Evolutionary conservation across 768 basidiomycete species (phyloP).

Genomic region (Melanogaster broomeanus): DNA sequence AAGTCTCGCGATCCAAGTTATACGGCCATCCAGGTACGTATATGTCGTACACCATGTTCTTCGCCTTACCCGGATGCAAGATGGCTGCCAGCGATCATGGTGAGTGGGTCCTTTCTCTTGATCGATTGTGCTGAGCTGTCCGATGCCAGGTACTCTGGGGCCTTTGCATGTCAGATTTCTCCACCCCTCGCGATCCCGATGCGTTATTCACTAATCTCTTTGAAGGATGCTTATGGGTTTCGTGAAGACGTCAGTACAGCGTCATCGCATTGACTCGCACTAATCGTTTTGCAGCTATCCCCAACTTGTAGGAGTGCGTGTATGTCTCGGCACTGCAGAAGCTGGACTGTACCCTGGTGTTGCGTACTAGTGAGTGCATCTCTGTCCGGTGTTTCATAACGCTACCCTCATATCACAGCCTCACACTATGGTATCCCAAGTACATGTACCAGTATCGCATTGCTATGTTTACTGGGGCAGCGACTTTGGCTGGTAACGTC

Average conservation of each 20-base stretch:
- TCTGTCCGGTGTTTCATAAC: constrained; percentile 49
- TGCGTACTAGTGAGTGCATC: constrained; percentile 67
- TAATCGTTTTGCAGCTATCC: constrained; percentile 43
- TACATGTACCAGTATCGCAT: too few species aligned
- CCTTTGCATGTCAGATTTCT: constrained; percentile 48
- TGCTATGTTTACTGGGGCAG: constrained; percentile 61
- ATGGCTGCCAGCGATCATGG: constrained; percentile 66
- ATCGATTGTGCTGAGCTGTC: background rate
- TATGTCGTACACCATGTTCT: background rate
- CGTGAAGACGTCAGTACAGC: constrained; percentile 52
- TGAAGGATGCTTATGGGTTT: constrained; percentile 63
- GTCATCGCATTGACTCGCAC: background rate
- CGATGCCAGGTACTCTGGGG: constrained; percentile 57
- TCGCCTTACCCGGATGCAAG: constrained; percentile 20
- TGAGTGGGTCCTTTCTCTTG: constrained; percentile 21
- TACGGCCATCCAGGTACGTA: constrained; percentile 56
- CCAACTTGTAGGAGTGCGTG: too few species aligned
- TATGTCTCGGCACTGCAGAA: too few species aligned
- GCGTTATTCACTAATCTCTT: background rate
- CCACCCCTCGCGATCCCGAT: background rate
- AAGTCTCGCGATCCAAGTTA: constrained; percentile 49
- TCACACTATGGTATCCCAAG: too few species aligned
- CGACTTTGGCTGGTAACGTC: constrained; percentile 48
- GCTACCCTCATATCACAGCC: constrained; percentile 74
- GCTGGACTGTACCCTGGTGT: constrained; percentile 71